Evolutionary conservation across 192 early-diverging fungal species (phyloP), one percentile per base, ranked within the genome.

Genomic region (Coemansia sp.): DNA sequence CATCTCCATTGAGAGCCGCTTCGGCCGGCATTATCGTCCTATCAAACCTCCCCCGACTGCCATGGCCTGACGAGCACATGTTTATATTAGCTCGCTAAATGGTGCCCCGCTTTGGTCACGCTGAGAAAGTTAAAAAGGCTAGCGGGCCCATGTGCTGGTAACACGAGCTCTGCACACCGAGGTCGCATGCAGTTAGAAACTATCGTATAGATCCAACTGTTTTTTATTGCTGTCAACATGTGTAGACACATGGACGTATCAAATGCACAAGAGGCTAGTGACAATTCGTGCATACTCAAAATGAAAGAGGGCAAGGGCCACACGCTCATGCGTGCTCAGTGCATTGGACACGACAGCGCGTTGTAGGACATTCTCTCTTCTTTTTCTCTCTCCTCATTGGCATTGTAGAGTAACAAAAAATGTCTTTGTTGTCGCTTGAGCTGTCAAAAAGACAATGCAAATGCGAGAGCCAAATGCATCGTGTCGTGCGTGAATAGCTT

Each of bases 371-470:
- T n/a, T n/a, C n/a, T n/a, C n/a, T n/a, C 43, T 46, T 38, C 19
- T 42, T 3, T 21, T 46, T 46, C 40, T 17, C 43, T 18, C 14
- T 46, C 21, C 43, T 22, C 1, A 22, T 22, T 8, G 18, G 40
- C 15, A 22, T 46, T 46, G 43, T 24, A 24, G 43, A 46, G 43
- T 22, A 8, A 22, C 43, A 24, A 46, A n/a, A n/a, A n/a, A n/a
- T n/a, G n/a, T n/a, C n/a, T n/a, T n/a, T n/a, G n/a, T n/a, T n/a
- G 43, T 46, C 43, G 43, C 43, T 46, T 24, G 43, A 46, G 21
- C n/a, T n/a, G n/a, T n/a, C 43, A 12, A 10, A 18, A 8, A 46
- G 19, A 46, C 43, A 46, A 46, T 46, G 8, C 43, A n/a, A n/a
- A 46, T 46, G 43, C 43, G 43, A 22, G 43, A 46, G 43, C 22